Percentiles rank a stretch among this genome's conserved stretches.
phyloP scores from a whole-genome alignment of 805 yeast genomes.

The Metschnikowia chrysomelidarum region DNA sequence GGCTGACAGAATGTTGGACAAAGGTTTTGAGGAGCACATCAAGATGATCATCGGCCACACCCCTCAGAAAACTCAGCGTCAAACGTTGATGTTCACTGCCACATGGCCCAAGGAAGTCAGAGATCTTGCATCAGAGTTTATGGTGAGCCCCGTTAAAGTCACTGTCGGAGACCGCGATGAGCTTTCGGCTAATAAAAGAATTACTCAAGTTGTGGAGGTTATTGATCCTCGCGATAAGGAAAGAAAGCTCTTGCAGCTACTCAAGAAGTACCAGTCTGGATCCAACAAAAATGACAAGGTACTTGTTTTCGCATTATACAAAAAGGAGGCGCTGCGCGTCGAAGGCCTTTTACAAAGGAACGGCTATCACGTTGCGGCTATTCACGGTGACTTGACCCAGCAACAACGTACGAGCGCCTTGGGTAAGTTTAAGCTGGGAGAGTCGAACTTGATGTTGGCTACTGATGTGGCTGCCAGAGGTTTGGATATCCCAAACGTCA shows the following conservation, averaged over 20 bases:
- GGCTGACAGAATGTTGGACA: conserved; percentile 98
- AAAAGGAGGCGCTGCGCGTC: conserved; percentile 92
- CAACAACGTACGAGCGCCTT: conserved; percentile 88
- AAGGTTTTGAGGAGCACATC: conserved; percentile 97
- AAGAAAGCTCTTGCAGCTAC: conserved; percentile 63
- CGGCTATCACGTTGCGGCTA: conserved; percentile 83
- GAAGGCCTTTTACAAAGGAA: conserved; percentile 71
- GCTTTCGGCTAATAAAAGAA: conserved; percentile 89
- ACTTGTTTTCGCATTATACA: conserved; percentile 89
- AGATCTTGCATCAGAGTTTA: conserved; percentile 80
- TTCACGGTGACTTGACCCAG: conserved; percentile 95
- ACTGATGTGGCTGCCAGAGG: conserved; percentile 99
- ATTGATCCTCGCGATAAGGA: conserved; percentile 76
- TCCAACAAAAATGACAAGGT: conserved; percentile 71
- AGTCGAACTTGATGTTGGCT: conserved; percentile 75
- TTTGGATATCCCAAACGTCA: conserved; percentile 95
- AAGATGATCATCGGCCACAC: conserved; percentile 72
- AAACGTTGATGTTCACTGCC: conserved; percentile 98
- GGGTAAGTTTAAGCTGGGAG: conserved; percentile 79
- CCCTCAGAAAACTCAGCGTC: conserved; percentile 51
- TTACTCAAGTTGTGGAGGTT: conserved; percentile 91
- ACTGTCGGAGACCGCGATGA: conserved; percentile 95
- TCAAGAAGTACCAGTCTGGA: conserved; percentile 73
- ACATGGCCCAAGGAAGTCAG: conserved; percentile 99
- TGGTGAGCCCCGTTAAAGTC: conserved; percentile 83